Evolutionary conservation across 768 basidiomycete genomes (phyloP).

Genomic region (Panaeolus cyanescens): DNA sequence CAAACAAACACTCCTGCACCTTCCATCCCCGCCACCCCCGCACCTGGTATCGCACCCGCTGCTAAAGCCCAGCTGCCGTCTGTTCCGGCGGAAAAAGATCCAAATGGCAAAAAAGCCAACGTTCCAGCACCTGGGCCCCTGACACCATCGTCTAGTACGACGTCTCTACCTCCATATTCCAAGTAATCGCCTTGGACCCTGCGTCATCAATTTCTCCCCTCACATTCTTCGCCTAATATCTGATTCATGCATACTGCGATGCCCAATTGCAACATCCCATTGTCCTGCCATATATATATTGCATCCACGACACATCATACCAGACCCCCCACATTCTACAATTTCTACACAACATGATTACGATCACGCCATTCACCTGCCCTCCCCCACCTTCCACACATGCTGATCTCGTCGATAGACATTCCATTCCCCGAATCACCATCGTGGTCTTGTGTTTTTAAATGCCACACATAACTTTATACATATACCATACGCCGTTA

Average conservation of each 20-base stretch:
- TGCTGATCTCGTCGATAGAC: no score
- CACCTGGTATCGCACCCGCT: conserved; percentile 15
- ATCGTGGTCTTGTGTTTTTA: not conserved
- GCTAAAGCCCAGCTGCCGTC: conserved; percentile 8
- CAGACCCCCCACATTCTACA: not conserved
- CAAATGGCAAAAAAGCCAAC: conserved; percentile 1
- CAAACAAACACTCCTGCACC: conserved; percentile 75
- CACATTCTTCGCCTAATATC: not conserved
- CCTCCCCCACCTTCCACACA: no score
- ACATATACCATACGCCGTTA: conserved; percentile 2
- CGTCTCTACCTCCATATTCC: conserved; percentile 46
- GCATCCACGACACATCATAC: not conserved
- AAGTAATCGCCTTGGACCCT: not conserved
- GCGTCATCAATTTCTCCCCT: not conserved
- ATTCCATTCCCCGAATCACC: no score
- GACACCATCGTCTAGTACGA: conserved; percentile 37
- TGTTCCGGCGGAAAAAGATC: conserved; percentile 5
- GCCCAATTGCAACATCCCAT: not conserved
- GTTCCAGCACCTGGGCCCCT: conserved; percentile 14
- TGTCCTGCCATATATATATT: not conserved
- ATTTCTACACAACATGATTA: no score
- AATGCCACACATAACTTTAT: conserved; percentile 2
- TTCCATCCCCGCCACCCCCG: conserved; percentile 65
- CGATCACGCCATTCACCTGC: no score
- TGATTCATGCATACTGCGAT: not conserved